Evolutionary conservation across 139 green algal genomes (phyloP).

Genomic region (Micractinium conductrix): DNA sequence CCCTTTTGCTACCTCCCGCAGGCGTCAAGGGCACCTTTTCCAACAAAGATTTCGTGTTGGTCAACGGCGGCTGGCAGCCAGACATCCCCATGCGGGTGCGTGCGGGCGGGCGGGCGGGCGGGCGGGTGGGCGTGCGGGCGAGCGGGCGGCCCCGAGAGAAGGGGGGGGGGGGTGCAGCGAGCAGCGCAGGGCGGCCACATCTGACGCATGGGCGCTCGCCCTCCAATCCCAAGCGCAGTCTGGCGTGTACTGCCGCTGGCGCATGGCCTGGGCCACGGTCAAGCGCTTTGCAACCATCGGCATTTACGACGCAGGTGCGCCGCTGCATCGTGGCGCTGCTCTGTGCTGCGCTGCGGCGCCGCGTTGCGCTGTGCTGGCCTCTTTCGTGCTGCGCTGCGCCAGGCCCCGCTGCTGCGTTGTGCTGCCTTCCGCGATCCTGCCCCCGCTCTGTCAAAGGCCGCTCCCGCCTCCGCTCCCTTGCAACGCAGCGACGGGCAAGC

Average conservation of each 20-base stretch:
- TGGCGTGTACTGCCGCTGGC: slow-evolving; percentile 4
- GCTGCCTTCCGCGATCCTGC: too few species aligned
- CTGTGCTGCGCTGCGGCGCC: too few species aligned
- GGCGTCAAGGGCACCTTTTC: background rate
- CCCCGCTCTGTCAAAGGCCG: too few species aligned
- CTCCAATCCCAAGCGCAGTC: background rate
- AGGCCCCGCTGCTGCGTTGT: too few species aligned
- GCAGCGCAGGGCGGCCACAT: background rate
- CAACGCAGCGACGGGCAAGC: background rate
- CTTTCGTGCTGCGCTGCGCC: too few species aligned
- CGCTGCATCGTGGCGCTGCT: too few species aligned
- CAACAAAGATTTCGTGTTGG: background rate
- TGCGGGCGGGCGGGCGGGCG: too few species aligned
- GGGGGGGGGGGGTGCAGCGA: background rate
- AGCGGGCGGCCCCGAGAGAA: too few species aligned
- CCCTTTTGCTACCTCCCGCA: too few species aligned
- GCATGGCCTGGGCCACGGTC: background rate
- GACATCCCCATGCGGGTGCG: background rate
- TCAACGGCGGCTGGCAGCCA: slow-evolving; percentile 11
- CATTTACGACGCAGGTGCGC: background rate
- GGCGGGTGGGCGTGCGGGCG: too few species aligned
- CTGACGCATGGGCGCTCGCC: background rate
- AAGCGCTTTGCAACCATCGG: background rate
- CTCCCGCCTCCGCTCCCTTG: too few species aligned
- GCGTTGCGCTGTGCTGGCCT: too few species aligned